phyloP scores from a whole-genome alignment of 2,329 filamentous ascomycete genomes.

The Fusarium algeriense region DNA sequence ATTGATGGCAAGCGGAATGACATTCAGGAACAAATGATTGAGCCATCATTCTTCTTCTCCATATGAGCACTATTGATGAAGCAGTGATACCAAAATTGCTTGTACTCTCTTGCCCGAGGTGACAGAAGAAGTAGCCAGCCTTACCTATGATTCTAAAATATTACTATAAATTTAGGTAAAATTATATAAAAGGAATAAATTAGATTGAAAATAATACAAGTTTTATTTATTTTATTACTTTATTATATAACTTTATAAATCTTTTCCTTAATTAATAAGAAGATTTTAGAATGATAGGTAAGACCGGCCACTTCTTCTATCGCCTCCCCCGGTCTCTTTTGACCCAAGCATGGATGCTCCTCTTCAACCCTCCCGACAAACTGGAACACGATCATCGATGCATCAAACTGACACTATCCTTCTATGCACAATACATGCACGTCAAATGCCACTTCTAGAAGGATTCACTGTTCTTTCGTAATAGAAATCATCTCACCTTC shows the following conservation, averaged over 20 bases:
- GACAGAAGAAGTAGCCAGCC: too few species aligned
- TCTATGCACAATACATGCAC: slow-evolving; percentile 1
- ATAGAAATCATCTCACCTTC: slow-evolving; percentile 1
- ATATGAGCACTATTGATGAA: not conserved
- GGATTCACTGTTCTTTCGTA: not conserved
- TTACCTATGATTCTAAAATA: too few species aligned
- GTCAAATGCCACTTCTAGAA: slow-evolving; percentile 1
- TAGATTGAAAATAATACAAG: too few species aligned
- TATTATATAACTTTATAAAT: too few species aligned
- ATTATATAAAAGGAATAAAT: too few species aligned
- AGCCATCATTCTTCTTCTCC: not conserved
- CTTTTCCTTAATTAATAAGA: too few species aligned
- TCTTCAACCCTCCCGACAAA: not conserved
- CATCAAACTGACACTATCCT: not conserved
- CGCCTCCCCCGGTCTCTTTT: too few species aligned
- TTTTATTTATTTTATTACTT: too few species aligned
- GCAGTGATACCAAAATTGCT: too few species aligned
- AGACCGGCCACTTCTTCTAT: too few species aligned
- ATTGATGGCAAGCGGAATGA: not conserved
- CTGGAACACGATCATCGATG: slow-evolving; percentile 1
- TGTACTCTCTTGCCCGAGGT: not conserved
- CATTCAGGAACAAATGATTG: not conserved
- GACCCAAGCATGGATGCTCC: not conserved
- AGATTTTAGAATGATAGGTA: too few species aligned
- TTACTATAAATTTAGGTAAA: too few species aligned